Evolutionary conservation across 2,329 filamentous ascomycete genomes (phyloP).

Genomic region (Verticillium albo-atrum): DNA sequence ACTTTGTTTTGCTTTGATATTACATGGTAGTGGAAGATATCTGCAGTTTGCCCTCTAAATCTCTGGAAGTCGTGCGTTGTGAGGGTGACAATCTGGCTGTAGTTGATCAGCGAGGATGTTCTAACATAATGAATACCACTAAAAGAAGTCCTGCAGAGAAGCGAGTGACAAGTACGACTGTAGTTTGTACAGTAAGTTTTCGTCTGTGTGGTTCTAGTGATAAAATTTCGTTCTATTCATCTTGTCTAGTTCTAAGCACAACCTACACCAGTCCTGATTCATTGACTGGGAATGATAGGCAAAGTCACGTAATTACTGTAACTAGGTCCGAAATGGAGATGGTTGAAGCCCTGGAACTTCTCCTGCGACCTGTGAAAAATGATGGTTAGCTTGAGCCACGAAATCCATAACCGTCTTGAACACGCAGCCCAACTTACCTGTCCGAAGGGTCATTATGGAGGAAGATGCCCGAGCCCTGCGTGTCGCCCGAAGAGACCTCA

Average conservation of each 20-base stretch:
- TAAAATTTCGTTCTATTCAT: too few relatives aligned
- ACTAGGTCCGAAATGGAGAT: conserved; percentile 46
- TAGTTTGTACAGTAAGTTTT: too few relatives aligned
- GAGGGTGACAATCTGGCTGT: too few relatives aligned
- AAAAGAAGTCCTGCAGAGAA: too few relatives aligned
- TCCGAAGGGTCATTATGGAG: conserved; percentile 46
- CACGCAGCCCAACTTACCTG: conserved; percentile 25
- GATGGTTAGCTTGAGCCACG: conserved; percentile 26
- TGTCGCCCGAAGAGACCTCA: conserved; percentile 52
- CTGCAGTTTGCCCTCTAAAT: too few relatives aligned
- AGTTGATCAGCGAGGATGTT: too few relatives aligned
- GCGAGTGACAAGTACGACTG: too few relatives aligned
- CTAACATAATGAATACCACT: too few relatives aligned
- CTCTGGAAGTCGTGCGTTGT: too few relatives aligned
- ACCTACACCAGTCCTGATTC: not conserved
- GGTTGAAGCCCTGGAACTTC: conserved; percentile 41
- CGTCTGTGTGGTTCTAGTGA: too few relatives aligned
- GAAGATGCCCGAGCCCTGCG: conserved; percentile 55
- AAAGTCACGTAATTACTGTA: conserved; percentile 47
- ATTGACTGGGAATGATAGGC: conserved; percentile 41
- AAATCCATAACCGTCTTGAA: conserved; percentile 13
- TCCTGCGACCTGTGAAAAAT: conserved; percentile 39
- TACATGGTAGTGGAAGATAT: too few relatives aligned
- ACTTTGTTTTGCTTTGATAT: not conserved
- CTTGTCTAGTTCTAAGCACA: too few relatives aligned